A percentile compares a stretch with the other conserved stretches of the same genome.
Evolutionary conservation across 2,329 filamentous ascomycete genomes (phyloP).

Genomic region (Xylaria polymorpha): DNA sequence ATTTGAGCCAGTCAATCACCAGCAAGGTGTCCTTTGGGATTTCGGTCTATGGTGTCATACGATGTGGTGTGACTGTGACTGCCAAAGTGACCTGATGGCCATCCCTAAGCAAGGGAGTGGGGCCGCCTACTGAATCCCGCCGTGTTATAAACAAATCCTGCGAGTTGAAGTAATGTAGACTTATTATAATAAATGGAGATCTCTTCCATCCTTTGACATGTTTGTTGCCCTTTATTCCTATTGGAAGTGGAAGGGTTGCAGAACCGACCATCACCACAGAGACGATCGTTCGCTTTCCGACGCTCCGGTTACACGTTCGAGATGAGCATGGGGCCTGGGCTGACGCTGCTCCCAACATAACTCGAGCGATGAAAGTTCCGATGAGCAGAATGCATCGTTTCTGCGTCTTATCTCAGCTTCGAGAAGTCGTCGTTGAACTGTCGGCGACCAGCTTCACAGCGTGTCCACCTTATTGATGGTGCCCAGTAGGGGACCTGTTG

Average conservation of each 20-base stretch:
- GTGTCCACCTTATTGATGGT: no score
- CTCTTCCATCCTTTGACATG: slow-evolving; percentile 6
- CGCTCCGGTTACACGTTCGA: not conserved
- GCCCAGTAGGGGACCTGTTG: not conserved
- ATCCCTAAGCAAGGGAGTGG: slow-evolving; percentile 25
- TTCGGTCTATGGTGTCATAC: slow-evolving; percentile 42
- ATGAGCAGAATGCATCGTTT: not conserved
- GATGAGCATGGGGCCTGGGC: not conserved
- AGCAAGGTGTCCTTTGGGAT: slow-evolving; percentile 23
- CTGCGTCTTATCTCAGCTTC: not conserved
- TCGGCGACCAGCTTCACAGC: not conserved
- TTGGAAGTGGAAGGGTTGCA: not conserved
- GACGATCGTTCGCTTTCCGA: slow-evolving; percentile 21
- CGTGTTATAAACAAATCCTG: slow-evolving; percentile 1
- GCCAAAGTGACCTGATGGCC: slow-evolving; percentile 42
- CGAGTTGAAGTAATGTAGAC: not conserved
- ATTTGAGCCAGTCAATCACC: not conserved
- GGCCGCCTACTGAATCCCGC: slow-evolving; percentile 9
- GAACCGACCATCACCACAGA: not conserved
- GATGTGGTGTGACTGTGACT: slow-evolving; percentile 34
- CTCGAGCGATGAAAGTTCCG: not conserved
- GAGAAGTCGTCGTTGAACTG: not conserved
- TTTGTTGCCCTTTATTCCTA: not conserved
- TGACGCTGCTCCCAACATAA: not conserved
- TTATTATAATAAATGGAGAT: slow-evolving; percentile 11